These are phyloP conservation scores for Puccinia coronata DNA, from an alignment of 1,284 basidiomycete species.

Conservation along the genomic window DNA sequence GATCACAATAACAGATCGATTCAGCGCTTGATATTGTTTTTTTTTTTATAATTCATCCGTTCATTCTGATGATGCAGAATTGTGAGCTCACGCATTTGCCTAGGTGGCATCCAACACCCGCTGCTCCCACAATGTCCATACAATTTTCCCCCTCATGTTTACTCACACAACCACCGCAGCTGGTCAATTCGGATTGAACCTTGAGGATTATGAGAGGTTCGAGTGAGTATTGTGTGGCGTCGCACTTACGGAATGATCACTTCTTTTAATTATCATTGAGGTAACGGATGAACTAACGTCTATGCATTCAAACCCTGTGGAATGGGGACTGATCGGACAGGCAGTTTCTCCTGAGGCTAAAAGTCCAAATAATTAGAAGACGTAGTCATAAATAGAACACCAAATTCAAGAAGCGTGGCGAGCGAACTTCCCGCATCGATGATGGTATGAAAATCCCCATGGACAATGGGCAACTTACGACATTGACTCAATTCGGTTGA, in stretches of 20 bases:
- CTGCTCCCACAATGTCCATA: slow-evolving; percentile 28
- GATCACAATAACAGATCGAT: not conserved
- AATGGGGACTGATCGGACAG: slow-evolving; percentile 41
- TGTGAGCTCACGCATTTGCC: slow-evolving; percentile 41
- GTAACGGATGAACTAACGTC: slow-evolving; percentile 22
- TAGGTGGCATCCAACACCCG: slow-evolving; percentile 41
- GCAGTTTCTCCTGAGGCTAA: slow-evolving; percentile 35
- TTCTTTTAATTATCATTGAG: not conserved
- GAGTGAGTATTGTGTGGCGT: not conserved
- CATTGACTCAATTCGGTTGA: slow-evolving; percentile 2
- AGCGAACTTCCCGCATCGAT: not conserved
- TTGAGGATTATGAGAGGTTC: not conserved
- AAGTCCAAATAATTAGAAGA: not conserved
- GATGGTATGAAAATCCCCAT: not conserved
- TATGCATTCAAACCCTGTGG: slow-evolving; percentile 43
- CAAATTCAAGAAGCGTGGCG: not conserved
- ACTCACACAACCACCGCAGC: slow-evolving; percentile 46
- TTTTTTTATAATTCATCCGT: not conserved
- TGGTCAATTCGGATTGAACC: slow-evolving; percentile 35
- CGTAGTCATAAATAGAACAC: not conserved
- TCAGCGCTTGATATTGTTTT: not conserved
- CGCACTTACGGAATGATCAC: too few species aligned
- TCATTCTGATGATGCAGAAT: not conserved
- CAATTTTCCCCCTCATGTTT: slow-evolving; percentile 37
- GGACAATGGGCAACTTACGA: not conserved